Evolutionary conservation across 306 rosid genomes (phyloP).

Genomic region (Vigna angularis): DNA sequence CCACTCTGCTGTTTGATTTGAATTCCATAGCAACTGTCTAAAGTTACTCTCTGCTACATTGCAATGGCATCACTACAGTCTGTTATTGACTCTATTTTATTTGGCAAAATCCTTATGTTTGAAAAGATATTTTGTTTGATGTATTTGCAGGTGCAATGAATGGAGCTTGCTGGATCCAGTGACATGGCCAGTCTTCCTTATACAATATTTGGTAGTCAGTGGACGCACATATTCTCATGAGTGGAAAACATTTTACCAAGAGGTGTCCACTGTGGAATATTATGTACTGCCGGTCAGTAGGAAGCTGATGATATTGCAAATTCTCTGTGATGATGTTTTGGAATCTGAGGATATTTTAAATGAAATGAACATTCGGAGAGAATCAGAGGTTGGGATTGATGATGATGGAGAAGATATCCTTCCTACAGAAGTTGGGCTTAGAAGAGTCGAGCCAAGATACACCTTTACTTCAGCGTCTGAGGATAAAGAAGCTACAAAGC

Average conservation of each 20-base stretch:
- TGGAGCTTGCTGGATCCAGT: constrained; percentile 87
- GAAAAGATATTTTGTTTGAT: constrained; percentile 8
- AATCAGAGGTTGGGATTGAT: constrained; percentile 77
- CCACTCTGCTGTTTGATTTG: background rate
- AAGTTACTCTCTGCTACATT: background rate
- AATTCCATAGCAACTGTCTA: background rate
- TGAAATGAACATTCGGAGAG: constrained; percentile 83
- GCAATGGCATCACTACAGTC: background rate
- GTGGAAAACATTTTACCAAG: constrained; percentile 75
- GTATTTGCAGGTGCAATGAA: constrained; percentile 68
- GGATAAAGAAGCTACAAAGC: constrained; percentile 64
- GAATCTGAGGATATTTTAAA: constrained; percentile 72
- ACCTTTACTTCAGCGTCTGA: constrained; percentile 71
- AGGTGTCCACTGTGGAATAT: constrained; percentile 73
- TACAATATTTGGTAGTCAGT: constrained; percentile 71
- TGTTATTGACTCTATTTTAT: background rate
- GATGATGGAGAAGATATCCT: constrained; percentile 66
- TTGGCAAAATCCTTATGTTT: background rate
- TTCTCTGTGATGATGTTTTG: constrained; percentile 80
- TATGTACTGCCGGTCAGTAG: constrained; percentile 68
- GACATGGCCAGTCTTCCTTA: constrained; percentile 89
- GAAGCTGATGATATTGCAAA: constrained; percentile 81
- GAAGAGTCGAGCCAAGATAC: constrained; percentile 77
- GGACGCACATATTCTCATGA: constrained; percentile 67
- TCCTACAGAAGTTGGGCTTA: constrained; percentile 66